These are phyloP conservation scores for Fraxinus excelsior DNA, from an alignment of 257 asterid species.

Conservation along the genomic window DNA sequence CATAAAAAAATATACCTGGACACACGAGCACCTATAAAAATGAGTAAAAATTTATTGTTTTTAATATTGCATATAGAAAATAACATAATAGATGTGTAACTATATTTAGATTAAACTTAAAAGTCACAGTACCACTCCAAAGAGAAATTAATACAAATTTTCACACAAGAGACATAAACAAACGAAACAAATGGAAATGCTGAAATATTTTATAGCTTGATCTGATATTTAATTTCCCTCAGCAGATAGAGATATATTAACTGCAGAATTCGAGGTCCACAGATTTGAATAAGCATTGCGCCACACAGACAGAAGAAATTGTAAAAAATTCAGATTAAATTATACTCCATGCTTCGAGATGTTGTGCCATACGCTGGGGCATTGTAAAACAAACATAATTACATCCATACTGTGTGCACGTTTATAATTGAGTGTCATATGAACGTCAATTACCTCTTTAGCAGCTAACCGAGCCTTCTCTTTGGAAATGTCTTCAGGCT, in stretches of 20 bases:
- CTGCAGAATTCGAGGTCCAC: not conserved
- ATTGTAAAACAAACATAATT: conserved; percentile 20
- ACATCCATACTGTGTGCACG: conserved; percentile 33
- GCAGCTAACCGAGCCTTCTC: conserved; percentile 93
- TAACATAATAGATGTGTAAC: not conserved
- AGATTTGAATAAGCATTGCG: not conserved
- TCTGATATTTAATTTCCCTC: not conserved
- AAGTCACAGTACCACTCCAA: not conserved
- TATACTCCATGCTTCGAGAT: not conserved
- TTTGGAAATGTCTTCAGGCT: conserved; percentile 89
- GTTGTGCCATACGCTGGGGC: not conserved
- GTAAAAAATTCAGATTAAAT: not conserved
- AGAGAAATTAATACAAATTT: not conserved
- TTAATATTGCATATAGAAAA: not conserved
- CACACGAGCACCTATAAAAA: not conserved
- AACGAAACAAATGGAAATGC: not conserved
- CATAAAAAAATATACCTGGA: not conserved
- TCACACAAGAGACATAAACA: not conserved
- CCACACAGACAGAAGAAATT: not conserved
- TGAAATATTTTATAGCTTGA: not conserved
- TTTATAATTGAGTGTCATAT: not conserved
- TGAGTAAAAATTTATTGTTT: not conserved
- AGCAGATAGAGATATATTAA: not conserved
- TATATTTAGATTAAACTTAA: not conserved
- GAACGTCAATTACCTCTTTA: conserved; percentile 55